phyloP scores from a whole-genome alignment of 129 eudicot genomes.

The Escallonia rubra region DNA sequence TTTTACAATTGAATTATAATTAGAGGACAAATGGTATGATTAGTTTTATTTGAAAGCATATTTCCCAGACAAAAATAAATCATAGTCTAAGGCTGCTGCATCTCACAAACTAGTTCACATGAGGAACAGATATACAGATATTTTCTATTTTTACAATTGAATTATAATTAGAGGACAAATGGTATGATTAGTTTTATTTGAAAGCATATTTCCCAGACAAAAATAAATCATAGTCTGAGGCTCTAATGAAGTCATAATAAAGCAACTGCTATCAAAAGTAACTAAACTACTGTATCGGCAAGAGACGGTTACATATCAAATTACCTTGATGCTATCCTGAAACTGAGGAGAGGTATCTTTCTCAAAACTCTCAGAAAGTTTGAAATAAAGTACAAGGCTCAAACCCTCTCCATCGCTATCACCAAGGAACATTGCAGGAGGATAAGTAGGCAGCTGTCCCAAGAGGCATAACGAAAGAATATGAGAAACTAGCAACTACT shows the following conservation, averaged over 20 bases:
- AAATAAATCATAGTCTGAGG: neutral
- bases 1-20: too few species aligned
- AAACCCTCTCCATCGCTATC: constrained; percentile 89
- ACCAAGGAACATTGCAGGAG: constrained; percentile 73
- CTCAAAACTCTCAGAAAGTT: constrained; percentile 58
- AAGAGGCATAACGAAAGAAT: constrained; percentile 7
- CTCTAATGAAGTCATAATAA: neutral
- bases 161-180: too few species aligned
- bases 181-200: too few species aligned
- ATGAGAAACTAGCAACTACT: constrained; percentile 2
- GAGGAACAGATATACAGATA: too few species aligned
- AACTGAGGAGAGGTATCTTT: constrained; percentile 52
- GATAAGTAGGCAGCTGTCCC: constrained; percentile 77
- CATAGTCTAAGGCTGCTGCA: neutral
- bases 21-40: too few species aligned
- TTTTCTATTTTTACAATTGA: too few species aligned
- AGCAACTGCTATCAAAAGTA: too few species aligned
- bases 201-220: neutral
- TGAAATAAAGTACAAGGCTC: constrained; percentile 83
- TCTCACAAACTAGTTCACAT: too few species aligned
- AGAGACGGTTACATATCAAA: neutral
- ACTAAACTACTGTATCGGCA: neutral
- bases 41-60: neutral
- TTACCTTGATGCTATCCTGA: constrained; percentile 72
- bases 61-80: too few species aligned